phyloP scores from a whole-genome alignment of 2,329 filamentous ascomycete genomes.

The Lojkania enalia region DNA sequence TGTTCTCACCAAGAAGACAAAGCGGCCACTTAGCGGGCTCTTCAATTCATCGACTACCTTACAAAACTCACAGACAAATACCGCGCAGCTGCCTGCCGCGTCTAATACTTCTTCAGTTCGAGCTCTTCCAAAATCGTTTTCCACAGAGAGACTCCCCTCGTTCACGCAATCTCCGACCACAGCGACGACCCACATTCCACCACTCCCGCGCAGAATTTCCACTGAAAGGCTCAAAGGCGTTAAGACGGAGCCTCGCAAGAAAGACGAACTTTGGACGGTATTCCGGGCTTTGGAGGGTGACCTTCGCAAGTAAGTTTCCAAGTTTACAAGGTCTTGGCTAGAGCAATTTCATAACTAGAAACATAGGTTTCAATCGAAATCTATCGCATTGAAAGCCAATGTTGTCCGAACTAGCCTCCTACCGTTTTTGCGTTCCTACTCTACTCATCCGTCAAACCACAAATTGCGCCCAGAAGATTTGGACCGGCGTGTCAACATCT shows the following conservation, averaged over 20 bases:
- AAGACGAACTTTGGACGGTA: constrained; percentile 70
- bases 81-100: constrained; percentile 1
- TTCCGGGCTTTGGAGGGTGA: constrained; percentile 71
- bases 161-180: constrained; percentile 40
- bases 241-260: constrained; percentile 55
- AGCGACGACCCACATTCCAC: constrained; percentile 45
- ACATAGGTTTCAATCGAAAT: constrained; percentile 69
- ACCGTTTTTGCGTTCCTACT: constrained; percentile 75
- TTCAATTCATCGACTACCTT: constrained; percentile 27
- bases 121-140: constrained; percentile 53
- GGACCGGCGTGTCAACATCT: constrained; percentile 74
- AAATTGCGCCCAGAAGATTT: constrained; percentile 76
- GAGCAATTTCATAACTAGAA: constrained; percentile 1
- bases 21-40: constrained; percentile 38
- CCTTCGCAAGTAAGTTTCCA: constrained; percentile 61
- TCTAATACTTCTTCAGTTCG: constrained; percentile 42
- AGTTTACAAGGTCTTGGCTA: background rate
- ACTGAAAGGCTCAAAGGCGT: constrained; percentile 46
- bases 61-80: background rate
- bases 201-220: constrained; percentile 48
- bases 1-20: constrained; percentile 41
- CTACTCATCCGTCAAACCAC: constrained; percentile 67
- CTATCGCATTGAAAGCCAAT: constrained; percentile 72
- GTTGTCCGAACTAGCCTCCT: constrained; percentile 72
- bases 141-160: constrained; percentile 50